Percentiles rank a stretch among this genome's conserved stretches.
These are phyloP conservation scores for Madurella mycetomatis DNA, from an alignment of 2,329 filamentous ascomycete species.

Conservation along the genomic window DNA sequence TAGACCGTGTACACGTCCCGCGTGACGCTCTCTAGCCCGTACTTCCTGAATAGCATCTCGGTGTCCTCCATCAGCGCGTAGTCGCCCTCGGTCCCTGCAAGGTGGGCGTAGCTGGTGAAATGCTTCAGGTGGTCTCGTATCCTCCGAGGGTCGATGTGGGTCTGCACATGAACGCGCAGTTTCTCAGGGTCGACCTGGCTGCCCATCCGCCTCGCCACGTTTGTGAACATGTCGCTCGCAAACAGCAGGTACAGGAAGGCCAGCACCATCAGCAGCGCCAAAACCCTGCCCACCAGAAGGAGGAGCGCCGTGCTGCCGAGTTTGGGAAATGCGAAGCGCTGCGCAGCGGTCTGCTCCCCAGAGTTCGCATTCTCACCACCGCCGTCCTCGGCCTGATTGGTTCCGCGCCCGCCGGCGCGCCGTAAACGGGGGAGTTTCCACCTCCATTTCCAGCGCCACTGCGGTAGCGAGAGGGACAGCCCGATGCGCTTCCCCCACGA, in stretches of 20 bases:
- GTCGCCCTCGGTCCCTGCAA: conserved; percentile 93
- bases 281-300: conserved; percentile 66
- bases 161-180: conserved; percentile 70
- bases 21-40: conserved; percentile 68
- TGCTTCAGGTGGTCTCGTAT: conserved; percentile 72
- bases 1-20: conserved; percentile 84
- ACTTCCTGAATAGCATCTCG: conserved; percentile 67
- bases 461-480: conserved; percentile 48
- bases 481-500: conserved; percentile 55
- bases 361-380: conserved; percentile 22
- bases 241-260: conserved; percentile 80
- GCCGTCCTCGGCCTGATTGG: conserved; percentile 17
- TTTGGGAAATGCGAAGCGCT: conserved; percentile 31
- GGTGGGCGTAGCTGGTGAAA: conserved; percentile 78
- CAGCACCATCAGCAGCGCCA: conserved; percentile 71
- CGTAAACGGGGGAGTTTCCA: conserved; percentile 48
- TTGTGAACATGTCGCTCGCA: conserved; percentile 74
- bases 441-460: conserved; percentile 54
- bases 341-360: conserved; percentile 6
- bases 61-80: conserved; percentile 82
- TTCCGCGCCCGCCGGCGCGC: conserved; percentile 37
- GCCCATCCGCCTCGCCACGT: conserved; percentile 57
- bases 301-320: conserved; percentile 35
- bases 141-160: conserved; percentile 62
- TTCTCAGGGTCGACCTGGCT: conserved; percentile 76